A percentile compares a stretch with the other conserved stretches of the same genome.
Conservation (phyloP, 192 early-diverging fungal genomes). For the Coemansia sp. region DNA sequence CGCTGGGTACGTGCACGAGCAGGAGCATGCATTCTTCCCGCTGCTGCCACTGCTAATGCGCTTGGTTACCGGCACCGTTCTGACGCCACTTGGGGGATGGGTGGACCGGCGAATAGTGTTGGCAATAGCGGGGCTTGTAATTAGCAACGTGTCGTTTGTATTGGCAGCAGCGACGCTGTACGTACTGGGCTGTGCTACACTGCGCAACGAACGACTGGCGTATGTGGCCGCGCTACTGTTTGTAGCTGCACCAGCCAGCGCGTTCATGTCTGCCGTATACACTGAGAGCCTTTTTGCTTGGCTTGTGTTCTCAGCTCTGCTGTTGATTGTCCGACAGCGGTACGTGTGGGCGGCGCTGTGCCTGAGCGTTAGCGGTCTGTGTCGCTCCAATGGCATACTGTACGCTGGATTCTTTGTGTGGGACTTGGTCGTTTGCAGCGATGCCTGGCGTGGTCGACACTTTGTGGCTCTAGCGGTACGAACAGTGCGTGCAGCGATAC, state of each 20-base stretch:
- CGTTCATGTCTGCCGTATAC: constrained; percentile 89
- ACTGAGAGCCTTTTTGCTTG: constrained; percentile 84
- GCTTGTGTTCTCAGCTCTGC: constrained; percentile 79
- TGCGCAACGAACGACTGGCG: constrained; percentile 60
- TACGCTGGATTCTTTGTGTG: constrained; percentile 85
- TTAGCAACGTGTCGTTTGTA: constrained; percentile 78
- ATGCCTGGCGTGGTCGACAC: constrained; percentile 1
- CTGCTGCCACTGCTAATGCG: constrained; percentile 68
- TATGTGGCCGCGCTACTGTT: constrained; percentile 70
- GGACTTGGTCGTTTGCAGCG: constrained; percentile 52
- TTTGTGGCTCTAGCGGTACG: neutral
- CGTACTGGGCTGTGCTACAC: constrained; percentile 55
- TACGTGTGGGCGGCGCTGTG: constrained; percentile 65
- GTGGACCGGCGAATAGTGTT: constrained; percentile 51
- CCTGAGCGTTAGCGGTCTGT: constrained; percentile 60
- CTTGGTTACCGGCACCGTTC: constrained; percentile 57
- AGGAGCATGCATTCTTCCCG: constrained; percentile 89
- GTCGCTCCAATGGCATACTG: constrained; percentile 79
- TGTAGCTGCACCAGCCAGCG: constrained; percentile 70
- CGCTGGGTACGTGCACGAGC: constrained; percentile 80
- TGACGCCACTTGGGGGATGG: constrained; percentile 52
- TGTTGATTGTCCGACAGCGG: constrained; percentile 45
- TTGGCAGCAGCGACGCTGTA: constrained; percentile 71
- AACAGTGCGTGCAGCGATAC: constrained; percentile 29
- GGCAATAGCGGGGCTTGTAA: constrained; percentile 64